Evolutionary conservation across 192 early-diverging fungal genomes (phyloP).

Genomic region (Phycomyces blakesleeanus): DNA sequence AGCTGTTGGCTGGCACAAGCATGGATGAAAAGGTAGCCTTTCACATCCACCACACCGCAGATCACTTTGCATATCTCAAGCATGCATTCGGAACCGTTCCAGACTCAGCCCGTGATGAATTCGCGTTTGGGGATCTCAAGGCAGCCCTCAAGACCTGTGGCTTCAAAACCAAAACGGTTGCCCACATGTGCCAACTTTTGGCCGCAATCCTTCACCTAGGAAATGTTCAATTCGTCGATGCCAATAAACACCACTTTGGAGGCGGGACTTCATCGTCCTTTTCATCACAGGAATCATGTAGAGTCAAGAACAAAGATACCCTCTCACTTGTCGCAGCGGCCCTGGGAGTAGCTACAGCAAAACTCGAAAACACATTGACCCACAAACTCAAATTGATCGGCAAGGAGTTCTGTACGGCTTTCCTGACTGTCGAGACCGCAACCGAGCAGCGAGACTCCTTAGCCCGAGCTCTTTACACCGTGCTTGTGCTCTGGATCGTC

Average conservation of each 20-base stretch:
- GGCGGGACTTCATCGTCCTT: background rate
- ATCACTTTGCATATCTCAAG: constrained; percentile 54
- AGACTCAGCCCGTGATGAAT: constrained; percentile 40
- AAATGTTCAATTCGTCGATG: constrained; percentile 78
- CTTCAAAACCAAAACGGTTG: constrained; percentile 62
- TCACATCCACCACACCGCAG: constrained; percentile 51
- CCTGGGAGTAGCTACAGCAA: constrained; percentile 60
- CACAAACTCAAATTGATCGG: constrained; percentile 69
- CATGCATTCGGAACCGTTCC: constrained; percentile 23
- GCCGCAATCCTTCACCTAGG: constrained; percentile 90
- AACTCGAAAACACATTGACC: constrained; percentile 61
- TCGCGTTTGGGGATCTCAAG: constrained; percentile 63
- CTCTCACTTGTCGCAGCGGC: constrained; percentile 57
- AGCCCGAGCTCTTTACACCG: constrained; percentile 65
- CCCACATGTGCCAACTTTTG: constrained; percentile 77
- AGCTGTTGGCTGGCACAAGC: constrained; percentile 75
- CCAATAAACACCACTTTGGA: constrained; percentile 36
- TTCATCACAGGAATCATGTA: constrained; percentile 54
- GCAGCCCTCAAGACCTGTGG: constrained; percentile 59
- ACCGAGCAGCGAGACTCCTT: constrained; percentile 64
- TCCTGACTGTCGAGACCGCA: constrained; percentile 66
- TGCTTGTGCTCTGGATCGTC: constrained; percentile 71
- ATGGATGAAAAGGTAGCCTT: constrained; percentile 66
- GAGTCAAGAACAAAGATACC: constrained; percentile 65
- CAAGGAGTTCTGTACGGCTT: constrained; percentile 70